A percentile compares a stretch with the other conserved stretches of the same genome.
Conservation (phyloP, 305 asterid genomes). For the Fraxinus sp. region DNA sequence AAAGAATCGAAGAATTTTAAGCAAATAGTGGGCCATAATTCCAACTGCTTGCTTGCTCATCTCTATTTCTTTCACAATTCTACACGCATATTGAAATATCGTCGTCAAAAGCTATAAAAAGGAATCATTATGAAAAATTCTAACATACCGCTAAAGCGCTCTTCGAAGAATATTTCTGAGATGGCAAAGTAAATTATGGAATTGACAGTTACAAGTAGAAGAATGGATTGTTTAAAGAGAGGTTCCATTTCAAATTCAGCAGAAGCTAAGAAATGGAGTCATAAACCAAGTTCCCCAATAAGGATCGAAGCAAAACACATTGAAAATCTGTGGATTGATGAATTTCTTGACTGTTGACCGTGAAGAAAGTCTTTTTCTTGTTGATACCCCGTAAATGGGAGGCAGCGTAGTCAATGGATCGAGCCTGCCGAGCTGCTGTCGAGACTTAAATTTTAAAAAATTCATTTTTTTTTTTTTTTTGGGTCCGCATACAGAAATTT, state of each 20-base stretch:
- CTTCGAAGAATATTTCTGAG: constrained; percentile 83
- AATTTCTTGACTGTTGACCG: background rate
- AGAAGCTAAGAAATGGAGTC: background rate
- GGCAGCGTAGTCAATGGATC: background rate
- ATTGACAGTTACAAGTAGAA: background rate
- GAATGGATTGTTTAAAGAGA: background rate
- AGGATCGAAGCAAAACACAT: background rate
- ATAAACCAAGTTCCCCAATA: background rate
- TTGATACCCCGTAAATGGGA: too few relatives aligned
- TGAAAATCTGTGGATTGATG: background rate
- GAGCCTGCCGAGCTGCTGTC: background rate
- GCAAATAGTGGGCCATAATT: background rate
- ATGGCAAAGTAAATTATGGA: background rate
- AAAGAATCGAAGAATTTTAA: background rate
- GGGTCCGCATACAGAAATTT: too few relatives aligned
- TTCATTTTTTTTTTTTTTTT: too few relatives aligned
- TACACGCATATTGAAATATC: background rate
- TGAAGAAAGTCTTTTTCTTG: background rate
- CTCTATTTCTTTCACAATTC: background rate
- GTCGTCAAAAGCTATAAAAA: background rate
- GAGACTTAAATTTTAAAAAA: too few relatives aligned
- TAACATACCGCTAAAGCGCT: constrained; percentile 73
- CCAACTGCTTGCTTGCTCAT: background rate
- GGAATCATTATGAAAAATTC: background rate
- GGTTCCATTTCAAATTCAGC: background rate